Conservation (phyloP, 2,329 filamentous ascomycete genomes). For the Dactylonectria estremocensis region DNA sequence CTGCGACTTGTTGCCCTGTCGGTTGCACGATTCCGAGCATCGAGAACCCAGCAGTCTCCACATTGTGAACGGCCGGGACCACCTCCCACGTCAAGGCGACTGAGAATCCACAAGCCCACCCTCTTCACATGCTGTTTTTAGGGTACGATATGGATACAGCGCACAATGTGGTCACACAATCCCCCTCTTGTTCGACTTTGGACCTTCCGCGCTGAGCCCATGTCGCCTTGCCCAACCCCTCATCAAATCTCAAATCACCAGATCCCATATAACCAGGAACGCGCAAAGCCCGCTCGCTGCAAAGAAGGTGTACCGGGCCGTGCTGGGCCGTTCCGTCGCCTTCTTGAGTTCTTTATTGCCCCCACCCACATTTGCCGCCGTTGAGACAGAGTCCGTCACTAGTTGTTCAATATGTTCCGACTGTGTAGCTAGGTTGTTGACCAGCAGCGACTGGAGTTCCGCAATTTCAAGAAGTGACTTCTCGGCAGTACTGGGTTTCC, state of each 20-base stretch:
- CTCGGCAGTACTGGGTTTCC: slow-evolving; percentile 79
- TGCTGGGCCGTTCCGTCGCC: slow-evolving; percentile 80
- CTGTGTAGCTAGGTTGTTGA: slow-evolving; percentile 87
- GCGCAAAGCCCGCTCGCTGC: slow-evolving; percentile 83
- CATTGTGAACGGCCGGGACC: slow-evolving; percentile 24
- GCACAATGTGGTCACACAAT: slow-evolving; percentile 25
- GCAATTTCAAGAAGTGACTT: slow-evolving; percentile 93
- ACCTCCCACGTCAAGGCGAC: slow-evolving; percentile 11
- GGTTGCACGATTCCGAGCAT: slow-evolving; percentile 28
- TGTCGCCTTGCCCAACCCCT: slow-evolving; percentile 19
- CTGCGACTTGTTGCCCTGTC: slow-evolving; percentile 21
- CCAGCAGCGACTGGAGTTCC: slow-evolving; percentile 90
- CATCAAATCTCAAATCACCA: slow-evolving; percentile 64
- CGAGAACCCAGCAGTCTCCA: slow-evolving; percentile 26
- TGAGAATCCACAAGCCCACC: slow-evolving; percentile 12
- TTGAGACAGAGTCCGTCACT: slow-evolving; percentile 85
- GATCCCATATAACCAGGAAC: slow-evolving; percentile 84
- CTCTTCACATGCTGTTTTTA: slow-evolving; percentile 29
- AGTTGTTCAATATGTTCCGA: slow-evolving; percentile 91
- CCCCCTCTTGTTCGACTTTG: slow-evolving; percentile 17
- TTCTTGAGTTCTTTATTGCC: slow-evolving; percentile 94
- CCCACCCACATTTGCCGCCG: slow-evolving; percentile 87
- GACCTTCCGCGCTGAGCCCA: slow-evolving; percentile 8
- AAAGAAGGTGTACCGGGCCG: slow-evolving; percentile 85
- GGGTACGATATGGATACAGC: slow-evolving; percentile 19